phyloP scores from a whole-genome alignment of 371 early-diverging fungal genomes.

The Rhizopus arrhizus region DNA sequence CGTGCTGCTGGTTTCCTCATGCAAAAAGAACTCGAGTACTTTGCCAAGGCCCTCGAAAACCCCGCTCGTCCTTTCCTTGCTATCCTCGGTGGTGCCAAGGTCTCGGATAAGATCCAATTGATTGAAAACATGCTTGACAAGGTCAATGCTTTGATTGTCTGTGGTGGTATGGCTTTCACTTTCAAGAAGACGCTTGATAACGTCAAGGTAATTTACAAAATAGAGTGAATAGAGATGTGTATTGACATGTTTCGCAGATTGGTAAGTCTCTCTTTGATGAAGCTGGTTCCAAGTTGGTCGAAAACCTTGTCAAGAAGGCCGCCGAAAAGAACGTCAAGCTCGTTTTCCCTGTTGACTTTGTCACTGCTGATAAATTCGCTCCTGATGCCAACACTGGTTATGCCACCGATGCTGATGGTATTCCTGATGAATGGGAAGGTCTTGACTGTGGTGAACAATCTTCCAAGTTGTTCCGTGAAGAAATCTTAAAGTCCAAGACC shows the following conservation, averaged over 20 bases:
- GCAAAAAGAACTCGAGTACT: constrained; percentile 99
- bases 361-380: constrained; percentile 86
- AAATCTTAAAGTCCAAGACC: constrained; percentile 81
- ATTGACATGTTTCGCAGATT: constrained; percentile 56
- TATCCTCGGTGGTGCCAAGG: constrained; percentile 99
- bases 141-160: constrained; percentile 89
- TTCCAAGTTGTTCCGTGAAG: constrained; percentile 71
- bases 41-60: constrained; percentile 92
- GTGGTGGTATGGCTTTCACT: constrained; percentile 98
- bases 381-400: constrained; percentile 78
- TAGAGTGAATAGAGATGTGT: background rate
- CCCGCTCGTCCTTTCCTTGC: constrained; percentile 96
- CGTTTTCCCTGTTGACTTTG: constrained; percentile 89
- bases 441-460: constrained; percentile 94
- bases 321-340: constrained; percentile 86
- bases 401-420: constrained; percentile 88
- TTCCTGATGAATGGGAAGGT: constrained; percentile 89
- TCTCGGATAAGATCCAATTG: constrained; percentile 98
- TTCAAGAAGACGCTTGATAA: constrained; percentile 90
- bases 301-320: constrained; percentile 81
- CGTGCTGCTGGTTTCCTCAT: constrained; percentile 97
- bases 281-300: constrained; percentile 86
- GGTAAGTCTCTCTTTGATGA: constrained; percentile 94
- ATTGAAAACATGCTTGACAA: constrained; percentile 96
- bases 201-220: constrained; percentile 63